phyloP scores from a whole-genome alignment of 2,329 filamentous ascomycete species.

The Colletotrichum navitas region DNA sequence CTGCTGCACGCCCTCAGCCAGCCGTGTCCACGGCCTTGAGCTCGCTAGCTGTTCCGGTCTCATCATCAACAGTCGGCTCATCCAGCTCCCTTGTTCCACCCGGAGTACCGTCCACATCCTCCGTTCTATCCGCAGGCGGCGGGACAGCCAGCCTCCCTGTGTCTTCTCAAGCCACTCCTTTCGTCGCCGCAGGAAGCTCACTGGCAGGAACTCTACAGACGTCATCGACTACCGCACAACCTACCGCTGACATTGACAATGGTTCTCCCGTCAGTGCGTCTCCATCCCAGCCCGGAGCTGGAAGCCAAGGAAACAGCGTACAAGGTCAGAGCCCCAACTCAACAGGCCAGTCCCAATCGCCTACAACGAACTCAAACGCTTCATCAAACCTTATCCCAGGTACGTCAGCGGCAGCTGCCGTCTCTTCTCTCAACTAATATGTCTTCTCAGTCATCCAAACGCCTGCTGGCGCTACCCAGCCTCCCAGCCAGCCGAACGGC shows the following conservation, averaged over 20 bases:
- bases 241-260: too few species aligned
- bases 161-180: neutral
- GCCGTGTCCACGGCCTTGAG: neutral
- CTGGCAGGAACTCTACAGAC: neutral
- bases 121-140: neutral
- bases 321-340: neutral
- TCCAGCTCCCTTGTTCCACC: neutral
- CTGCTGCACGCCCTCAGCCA: neutral
- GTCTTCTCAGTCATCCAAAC: neutral
- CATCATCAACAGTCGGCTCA: neutral
- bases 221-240: neutral
- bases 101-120: neutral
- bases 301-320: neutral
- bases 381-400: neutral
- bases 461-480: neutral
- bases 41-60: neutral
- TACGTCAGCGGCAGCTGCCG: neutral
- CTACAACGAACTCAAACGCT: neutral
- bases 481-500: neutral
- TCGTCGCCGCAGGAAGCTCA: neutral
- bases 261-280: neutral
- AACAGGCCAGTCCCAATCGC: conserved; percentile 2
- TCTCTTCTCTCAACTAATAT: neutral
- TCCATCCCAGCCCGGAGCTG: neutral
- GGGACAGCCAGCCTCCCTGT: neutral